A percentile compares a stretch with the other conserved stretches of the same genome.
Evolutionary conservation across 1,139 yeast species (phyloP).

Genomic region (Suhomyces maxii): DNA sequence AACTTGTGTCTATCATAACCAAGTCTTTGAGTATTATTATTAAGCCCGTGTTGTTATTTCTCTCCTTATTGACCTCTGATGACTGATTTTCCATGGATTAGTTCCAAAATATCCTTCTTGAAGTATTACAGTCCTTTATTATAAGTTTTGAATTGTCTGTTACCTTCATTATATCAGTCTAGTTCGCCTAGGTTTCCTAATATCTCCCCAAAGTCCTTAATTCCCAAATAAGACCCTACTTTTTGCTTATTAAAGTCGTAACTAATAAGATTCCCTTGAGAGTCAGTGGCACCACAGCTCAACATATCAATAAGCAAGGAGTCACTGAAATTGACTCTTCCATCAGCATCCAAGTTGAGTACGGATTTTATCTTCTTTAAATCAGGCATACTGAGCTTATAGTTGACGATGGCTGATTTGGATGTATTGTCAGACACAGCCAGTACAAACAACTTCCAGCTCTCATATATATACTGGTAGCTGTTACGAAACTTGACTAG

Average conservation of each 20-base stretch:
- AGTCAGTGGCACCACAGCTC: constrained; percentile 35
- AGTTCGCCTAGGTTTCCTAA: constrained; percentile 44
- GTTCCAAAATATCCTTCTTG: too few relatives aligned
- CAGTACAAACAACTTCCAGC: constrained; percentile 39
- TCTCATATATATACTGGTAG: constrained; percentile 27
- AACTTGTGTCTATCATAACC: too few relatives aligned
- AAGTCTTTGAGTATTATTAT: too few relatives aligned
- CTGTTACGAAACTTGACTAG: constrained; percentile 38
- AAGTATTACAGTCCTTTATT: too few relatives aligned
- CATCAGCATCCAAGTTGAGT: constrained; percentile 27
- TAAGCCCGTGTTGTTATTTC: too few relatives aligned
- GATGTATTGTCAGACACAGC: constrained; percentile 16
- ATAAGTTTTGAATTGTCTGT: not conserved
- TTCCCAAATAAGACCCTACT: constrained; percentile 30
- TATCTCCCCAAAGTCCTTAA: constrained; percentile 47
- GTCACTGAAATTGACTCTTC: constrained; percentile 24
- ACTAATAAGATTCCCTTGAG: constrained; percentile 30
- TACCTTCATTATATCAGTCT: constrained; percentile 13
- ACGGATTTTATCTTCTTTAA: constrained; percentile 31
- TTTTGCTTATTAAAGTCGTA: constrained; percentile 30
- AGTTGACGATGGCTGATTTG: constrained; percentile 11
- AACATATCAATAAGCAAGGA: constrained; percentile 47
- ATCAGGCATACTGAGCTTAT: constrained; percentile 32
- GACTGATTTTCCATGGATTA: too few relatives aligned
- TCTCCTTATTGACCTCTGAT: not conserved